Evolutionary conservation across 345 rosid genomes (phyloP), one percentile per base, ranked within the genome.

Genomic region (Hirschfeldia incana): DNA sequence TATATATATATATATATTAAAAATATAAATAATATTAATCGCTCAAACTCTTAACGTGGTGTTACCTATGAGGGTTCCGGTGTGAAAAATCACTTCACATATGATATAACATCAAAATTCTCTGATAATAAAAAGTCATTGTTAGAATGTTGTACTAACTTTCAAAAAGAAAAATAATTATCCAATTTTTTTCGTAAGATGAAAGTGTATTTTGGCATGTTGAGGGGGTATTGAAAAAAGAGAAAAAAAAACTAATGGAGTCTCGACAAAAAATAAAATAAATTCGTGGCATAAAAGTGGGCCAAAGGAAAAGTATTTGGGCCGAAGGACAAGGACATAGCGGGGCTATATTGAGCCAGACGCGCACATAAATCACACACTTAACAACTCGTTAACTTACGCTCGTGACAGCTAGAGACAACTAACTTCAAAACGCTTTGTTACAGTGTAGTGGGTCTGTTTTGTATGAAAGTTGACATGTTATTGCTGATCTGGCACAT

Each of bases 321-420:
- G 82, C 82, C 74, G 61, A 73, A 79, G 5, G 78, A 79, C 0
- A 79, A 73, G 58, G 82, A 79, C 74, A 44, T 2, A 46, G 15
- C 64, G 57, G 3, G 34, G 63, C 65, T 73, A 78, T 16, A 59
- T 10, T 73, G 69, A 68, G 73, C 77, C 12, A 7, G 39, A 71
- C 32, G 75, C 80, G 76, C 32, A 53, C 5, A 17, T 68, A 46
- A 28, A 29, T 13, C 46, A 59, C 10, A 66, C 29, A 61, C 64
- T 34, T 21, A 26, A 77, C 17, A 9, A 70, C n/a, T 49, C 64
- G 70, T 64, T 78, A 71, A 57, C 76, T 36, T 55, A 55, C 81
- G 76, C 81, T 42, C 81, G 72, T 78, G 81, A 78, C 81, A 72
- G 76, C 81, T 78, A 78, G 33, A 72, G 81, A 78, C 80, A 77